These are phyloP conservation scores for Aspergillus bridgeri DNA, from an alignment of 495 filamentous ascomycete genomes.

Conservation along the genomic window DNA sequence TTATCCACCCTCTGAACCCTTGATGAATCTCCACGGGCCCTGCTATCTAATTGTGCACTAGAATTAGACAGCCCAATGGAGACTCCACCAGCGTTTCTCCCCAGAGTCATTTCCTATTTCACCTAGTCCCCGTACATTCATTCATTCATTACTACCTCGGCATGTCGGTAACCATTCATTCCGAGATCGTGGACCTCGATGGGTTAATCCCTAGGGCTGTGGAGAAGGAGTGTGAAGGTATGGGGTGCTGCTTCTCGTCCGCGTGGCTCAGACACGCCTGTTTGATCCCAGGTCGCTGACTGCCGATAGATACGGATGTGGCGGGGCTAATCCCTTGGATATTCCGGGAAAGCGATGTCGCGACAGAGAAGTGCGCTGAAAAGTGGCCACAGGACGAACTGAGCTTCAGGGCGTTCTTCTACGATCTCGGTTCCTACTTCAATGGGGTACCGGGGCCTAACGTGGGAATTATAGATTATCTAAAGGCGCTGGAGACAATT, in stretches of 20 bases:
- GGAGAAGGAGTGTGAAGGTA: neutral
- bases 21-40: neutral
- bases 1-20: neutral
- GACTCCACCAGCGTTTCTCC: neutral
- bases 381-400: neutral
- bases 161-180: neutral
- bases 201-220: neutral
- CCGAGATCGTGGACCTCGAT: neutral
- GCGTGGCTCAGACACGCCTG: neutral
- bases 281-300: neutral
- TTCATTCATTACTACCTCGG: neutral
- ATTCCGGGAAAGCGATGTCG: neutral
- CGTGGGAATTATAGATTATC: neutral
- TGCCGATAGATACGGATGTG: neutral
- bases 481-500: neutral
- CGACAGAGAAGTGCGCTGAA: neutral
- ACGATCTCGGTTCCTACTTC: neutral
- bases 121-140: neutral
- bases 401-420: slow-evolving; percentile 5
- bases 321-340: slow-evolving; percentile 1
- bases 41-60: neutral
- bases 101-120: neutral
- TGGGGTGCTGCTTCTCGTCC: neutral
- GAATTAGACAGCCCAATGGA: neutral
- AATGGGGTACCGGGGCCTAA: neutral